These are phyloP conservation scores for Entamoeba moshkovskii DNA, from an alignment of 208 protist genomes.

Conservation along the genomic window DNA sequence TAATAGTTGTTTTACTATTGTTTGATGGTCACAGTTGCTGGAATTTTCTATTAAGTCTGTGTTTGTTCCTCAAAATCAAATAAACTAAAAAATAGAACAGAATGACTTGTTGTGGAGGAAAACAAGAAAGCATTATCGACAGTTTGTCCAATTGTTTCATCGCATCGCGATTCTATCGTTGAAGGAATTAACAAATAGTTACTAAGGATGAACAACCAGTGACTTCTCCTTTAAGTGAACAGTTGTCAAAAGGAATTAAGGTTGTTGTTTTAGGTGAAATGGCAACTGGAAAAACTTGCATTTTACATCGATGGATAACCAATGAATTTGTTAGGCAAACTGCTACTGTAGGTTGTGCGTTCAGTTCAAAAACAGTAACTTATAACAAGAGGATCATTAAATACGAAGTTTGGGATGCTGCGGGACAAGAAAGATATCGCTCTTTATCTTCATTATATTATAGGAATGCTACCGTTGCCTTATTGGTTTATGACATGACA, in stretches of 20 bases:
- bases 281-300: background rate
- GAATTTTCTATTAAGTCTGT: too few species aligned
- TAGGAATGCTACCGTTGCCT: conserved; percentile 20
- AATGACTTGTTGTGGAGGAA: background rate
- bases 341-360: background rate
- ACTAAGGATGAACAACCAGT: background rate
- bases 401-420: conserved; percentile 3
- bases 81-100: too few species aligned
- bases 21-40: too few species aligned
- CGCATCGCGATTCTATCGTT: background rate
- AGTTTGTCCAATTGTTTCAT: background rate
- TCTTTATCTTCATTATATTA: conserved; percentile 19
- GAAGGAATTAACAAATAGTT: background rate
- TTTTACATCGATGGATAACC: background rate
- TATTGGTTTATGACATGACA: conserved; percentile 38
- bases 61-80: too few species aligned
- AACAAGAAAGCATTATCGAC: background rate
- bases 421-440: conserved; percentile 17
- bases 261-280: background rate
- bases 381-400: background rate
- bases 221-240: background rate
- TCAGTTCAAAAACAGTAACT: background rate
- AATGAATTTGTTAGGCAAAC: background rate
- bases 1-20: too few species aligned
- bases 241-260: background rate